A percentile compares a stretch with the other conserved stretches of the same genome.
Conservation (phyloP, 1,284 basidiomycete genomes). For the Cutaneotrichosporon mucoides region DNA sequence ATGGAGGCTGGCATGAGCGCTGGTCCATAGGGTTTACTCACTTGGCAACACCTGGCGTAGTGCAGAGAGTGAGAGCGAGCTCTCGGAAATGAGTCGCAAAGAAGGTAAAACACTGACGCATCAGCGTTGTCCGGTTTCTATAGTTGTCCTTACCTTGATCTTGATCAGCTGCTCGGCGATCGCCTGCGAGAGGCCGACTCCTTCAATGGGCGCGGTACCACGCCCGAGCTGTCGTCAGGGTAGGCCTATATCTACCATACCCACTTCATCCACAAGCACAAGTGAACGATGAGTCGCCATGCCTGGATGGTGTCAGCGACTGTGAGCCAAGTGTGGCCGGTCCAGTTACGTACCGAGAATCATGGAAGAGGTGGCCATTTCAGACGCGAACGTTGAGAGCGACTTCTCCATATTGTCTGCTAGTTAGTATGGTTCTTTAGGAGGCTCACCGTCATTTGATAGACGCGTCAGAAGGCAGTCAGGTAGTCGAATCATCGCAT, state of each 20-base stretch:
- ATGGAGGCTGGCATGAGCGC: conserved; percentile 59
- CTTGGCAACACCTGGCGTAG: conserved; percentile 30
- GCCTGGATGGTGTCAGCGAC: conserved; percentile 51
- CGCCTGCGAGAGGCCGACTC: conserved; percentile 84
- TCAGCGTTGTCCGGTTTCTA: not conserved
- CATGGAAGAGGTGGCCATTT: conserved; percentile 87
- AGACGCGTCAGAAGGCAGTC: conserved; percentile 79
- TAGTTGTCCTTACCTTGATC: conserved; percentile 56
- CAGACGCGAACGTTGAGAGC: conserved; percentile 85
- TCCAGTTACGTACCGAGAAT: conserved; percentile 59
- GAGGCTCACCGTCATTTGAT: conserved; percentile 67
- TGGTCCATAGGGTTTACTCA: conserved; percentile 8
- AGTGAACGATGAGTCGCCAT: conserved; percentile 69
- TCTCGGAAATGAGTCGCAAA: conserved; percentile 71
- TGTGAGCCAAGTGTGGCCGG: too few species aligned
- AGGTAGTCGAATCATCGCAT: conserved; percentile 77
- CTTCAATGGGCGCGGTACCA: conserved; percentile 80
- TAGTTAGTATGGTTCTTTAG: not conserved
- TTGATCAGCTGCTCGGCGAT: conserved; percentile 81
- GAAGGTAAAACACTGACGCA: conserved; percentile 67
- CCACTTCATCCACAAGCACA: conserved; percentile 85
- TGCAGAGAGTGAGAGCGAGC: conserved; percentile 35
- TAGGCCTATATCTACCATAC: conserved; percentile 14
- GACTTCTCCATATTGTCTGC: conserved; percentile 64
- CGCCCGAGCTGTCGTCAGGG: conserved; percentile 48